Base-by-base conservation (phyloP, 331 rosid species). In the Stylosanthes scabra region DNA sequence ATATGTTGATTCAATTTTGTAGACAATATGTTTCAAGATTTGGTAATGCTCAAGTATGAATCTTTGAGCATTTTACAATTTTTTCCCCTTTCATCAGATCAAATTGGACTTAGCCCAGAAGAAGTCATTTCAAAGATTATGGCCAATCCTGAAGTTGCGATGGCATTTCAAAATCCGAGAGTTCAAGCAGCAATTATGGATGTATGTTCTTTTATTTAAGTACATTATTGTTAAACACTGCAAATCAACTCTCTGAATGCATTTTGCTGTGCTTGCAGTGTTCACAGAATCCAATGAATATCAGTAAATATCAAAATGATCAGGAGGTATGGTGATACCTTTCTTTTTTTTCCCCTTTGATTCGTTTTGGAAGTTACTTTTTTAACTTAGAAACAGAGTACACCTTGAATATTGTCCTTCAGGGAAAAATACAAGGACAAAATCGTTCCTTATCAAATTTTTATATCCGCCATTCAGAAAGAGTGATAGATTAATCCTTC, bases 161-260 rank as follows among this genome's bases (percentile, higher is more conserved):
- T 84, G 96, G 99, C 99, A 55, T 95, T 95, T 75, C 99, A 95
- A 84, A 95, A 95, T 78, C 99, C 99, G 29, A 90, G 82, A 87
- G 97, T 95, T 78, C 98, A 95, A 86, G 92, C 95, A 68, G 99
- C 99, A n/a, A 95, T 95, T 78, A 92, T 95, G 98, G 99, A 95
- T 83, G 99, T 95, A 87, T 40, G 96, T 86, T 44, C 77, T 86
- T 44, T 75, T 61, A 46, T 59, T 65, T 25, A 71, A 74, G 20
- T 8, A 37, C 12, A 61, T 59, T 31, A 28, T 71, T 8, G 44
- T 57, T 66, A 41, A 31, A 45, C 10, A 55, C 60, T 72, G 39
- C 27, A 10, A 42, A 28, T 70, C 31, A 59, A 68, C 60, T 64
- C 63, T 61, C 75, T 78, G 49, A 86, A 13, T 60, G 68, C 68